Percentiles rank a stretch among this genome's conserved stretches.
Evolutionary conservation across 768 basidiomycete genomes (phyloP).

Genomic region (Collybia nuda): DNA sequence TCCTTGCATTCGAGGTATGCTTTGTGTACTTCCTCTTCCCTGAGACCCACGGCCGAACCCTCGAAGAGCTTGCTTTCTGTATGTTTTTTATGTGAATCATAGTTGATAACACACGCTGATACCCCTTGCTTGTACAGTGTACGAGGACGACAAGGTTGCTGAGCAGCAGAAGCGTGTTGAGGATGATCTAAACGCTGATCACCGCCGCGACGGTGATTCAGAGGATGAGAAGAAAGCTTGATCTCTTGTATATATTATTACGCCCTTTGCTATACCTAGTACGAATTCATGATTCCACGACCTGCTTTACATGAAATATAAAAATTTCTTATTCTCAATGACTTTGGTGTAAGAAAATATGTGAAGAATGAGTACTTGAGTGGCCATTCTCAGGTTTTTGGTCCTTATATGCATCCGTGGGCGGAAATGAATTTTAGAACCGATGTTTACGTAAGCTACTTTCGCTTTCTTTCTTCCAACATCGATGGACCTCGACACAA

Average conservation of each 20-base stretch:
- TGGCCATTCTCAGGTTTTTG: too few relatives aligned
- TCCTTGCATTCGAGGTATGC: conserved; percentile 49
- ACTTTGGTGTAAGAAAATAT: too few relatives aligned
- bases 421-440: too few relatives aligned
- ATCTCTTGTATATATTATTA: not conserved
- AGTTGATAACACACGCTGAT: not conserved
- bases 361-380: too few relatives aligned
- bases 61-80: conserved; percentile 59
- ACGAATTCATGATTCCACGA: too few relatives aligned
- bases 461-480: too few relatives aligned
- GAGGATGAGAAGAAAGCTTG: not conserved
- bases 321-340: too few relatives aligned
- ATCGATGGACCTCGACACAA: conserved; percentile 36
- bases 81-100: conserved; percentile 31
- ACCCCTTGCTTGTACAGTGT: conserved; percentile 28
- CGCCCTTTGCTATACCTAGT: too few relatives aligned
- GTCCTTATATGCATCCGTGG: too few relatives aligned
- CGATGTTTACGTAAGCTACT: too few relatives aligned
- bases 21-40: conserved; percentile 66
- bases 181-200: conserved; percentile 26
- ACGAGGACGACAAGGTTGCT: conserved; percentile 39
- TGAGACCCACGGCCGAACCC: conserved; percentile 51
- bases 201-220: conserved; percentile 1
- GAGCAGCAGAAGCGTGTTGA: conserved; percentile 42
- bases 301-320: too few relatives aligned